These are phyloP conservation scores for Talaromyces trachyspermus DNA, from an alignment of 495 filamentous ascomycete genomes.

Conservation along the genomic window DNA sequence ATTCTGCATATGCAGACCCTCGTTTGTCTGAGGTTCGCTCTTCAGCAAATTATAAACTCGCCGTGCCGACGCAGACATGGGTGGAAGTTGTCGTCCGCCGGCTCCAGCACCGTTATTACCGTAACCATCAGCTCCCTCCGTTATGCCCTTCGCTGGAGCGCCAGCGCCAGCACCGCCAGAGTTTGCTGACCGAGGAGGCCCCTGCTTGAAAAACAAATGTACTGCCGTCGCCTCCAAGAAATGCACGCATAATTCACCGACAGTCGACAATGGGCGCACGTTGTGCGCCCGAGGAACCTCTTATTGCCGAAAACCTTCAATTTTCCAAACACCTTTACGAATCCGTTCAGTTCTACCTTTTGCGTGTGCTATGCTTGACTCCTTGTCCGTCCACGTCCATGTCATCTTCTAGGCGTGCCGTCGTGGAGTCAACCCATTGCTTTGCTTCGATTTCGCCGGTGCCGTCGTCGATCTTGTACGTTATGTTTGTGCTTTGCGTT, in stretches of 20 bases:
- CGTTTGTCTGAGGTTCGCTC: constrained; percentile 57
- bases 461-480: constrained; percentile 91
- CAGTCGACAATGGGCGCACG: constrained; percentile 69
- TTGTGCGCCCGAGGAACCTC: constrained; percentile 73
- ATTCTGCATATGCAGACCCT: constrained; percentile 70
- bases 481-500: constrained; percentile 81
- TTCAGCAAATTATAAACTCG: constrained; percentile 62
- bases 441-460: constrained; percentile 90
- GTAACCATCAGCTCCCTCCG: constrained; percentile 40
- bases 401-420: constrained; percentile 30
- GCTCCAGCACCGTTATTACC: constrained; percentile 13
- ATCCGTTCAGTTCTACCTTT: constrained; percentile 58
- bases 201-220: constrained; percentile 81
- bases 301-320: constrained; percentile 73
- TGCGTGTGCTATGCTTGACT: constrained; percentile 23
- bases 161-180: constrained; percentile 18
- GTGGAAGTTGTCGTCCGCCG: constrained; percentile 29
- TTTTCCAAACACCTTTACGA: constrained; percentile 75
- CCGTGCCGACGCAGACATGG: constrained; percentile 48
- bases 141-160: constrained; percentile 26
- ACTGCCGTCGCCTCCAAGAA: constrained; percentile 80
- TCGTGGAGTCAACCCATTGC: constrained; percentile 70
- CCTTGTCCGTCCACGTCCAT: constrained; percentile 37
- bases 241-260: constrained; percentile 88
- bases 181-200: constrained; percentile 48